Evolutionary conservation across 345 rosid genomes (phyloP).

Genomic region (Excoecaria cochinchinensis): DNA sequence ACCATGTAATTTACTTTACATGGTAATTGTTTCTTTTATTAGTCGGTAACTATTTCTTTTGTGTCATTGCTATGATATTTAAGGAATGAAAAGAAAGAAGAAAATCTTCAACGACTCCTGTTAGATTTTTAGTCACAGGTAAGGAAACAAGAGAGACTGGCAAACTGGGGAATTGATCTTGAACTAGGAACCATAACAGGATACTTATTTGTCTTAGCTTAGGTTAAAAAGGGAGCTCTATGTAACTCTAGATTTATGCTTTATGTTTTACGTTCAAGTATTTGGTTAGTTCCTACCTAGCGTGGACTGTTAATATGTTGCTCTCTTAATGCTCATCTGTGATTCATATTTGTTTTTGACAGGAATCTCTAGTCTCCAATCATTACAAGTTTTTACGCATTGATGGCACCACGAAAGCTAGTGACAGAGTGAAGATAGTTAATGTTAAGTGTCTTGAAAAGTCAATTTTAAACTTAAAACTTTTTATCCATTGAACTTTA

Average conservation of each 20-base stretch:
- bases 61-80: too few relatives aligned
- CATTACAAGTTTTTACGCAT: conserved; percentile 75
- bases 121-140: too few relatives aligned
- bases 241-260: too few relatives aligned
- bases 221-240: too few relatives aligned
- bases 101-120: too few relatives aligned
- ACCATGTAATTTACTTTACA: too few relatives aligned
- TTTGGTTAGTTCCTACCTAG: background rate
- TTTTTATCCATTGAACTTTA: background rate
- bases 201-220: too few relatives aligned
- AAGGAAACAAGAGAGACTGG: too few relatives aligned
- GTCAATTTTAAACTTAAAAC: conserved; percentile 2
- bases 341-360: conserved; percentile 12
- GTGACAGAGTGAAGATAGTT: conserved; percentile 78
- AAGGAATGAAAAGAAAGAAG: too few relatives aligned
- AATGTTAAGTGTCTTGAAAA: conserved; percentile 45
- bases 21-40: too few relatives aligned
- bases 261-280: background rate
- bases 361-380: conserved; percentile 71
- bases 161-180: background rate
- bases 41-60: too few relatives aligned
- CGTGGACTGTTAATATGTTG: conserved; percentile 5
- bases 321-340: conserved; percentile 10
- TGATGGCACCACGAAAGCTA: conserved; percentile 91
- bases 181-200: background rate